These are phyloP conservation scores for Sabuloglossum arenarium DNA, from an alignment of 495 filamentous ascomycete genomes.

Conservation along the genomic window DNA sequence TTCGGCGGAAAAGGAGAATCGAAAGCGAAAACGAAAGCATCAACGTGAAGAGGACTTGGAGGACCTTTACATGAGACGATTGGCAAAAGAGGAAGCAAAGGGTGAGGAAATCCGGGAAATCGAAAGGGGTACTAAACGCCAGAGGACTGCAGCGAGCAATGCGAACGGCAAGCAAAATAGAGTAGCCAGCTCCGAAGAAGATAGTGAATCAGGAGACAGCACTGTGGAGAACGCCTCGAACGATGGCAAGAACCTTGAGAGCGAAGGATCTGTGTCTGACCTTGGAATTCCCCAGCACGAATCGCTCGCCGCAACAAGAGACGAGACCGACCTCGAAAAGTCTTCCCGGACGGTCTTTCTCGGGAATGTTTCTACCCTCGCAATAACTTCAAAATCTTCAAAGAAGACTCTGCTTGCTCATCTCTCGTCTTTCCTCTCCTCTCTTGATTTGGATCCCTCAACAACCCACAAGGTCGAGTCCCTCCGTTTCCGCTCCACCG, in stretches of 20 bases:
- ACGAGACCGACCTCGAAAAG: conserved; percentile 49
- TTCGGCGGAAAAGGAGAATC: conserved; percentile 14
- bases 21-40: conserved; percentile 57
- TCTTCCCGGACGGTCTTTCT: conserved; percentile 82
- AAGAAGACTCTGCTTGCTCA: conserved; percentile 59
- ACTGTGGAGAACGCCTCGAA: conserved; percentile 9
- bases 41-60: conserved; percentile 55
- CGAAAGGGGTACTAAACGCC: conserved; percentile 25
- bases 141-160: conserved; percentile 17
- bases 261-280: conserved; percentile 5
- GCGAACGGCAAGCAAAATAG: conserved; percentile 10
- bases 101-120: conserved; percentile 23
- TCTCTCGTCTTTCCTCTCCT: conserved; percentile 31
- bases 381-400: conserved; percentile 58
- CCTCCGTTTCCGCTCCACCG: conserved; percentile 79
- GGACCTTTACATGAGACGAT: conserved; percentile 52
- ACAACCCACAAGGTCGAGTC: conserved; percentile 58
- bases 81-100: conserved; percentile 37
- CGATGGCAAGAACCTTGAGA: conserved; percentile 16
- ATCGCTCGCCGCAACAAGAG: conserved; percentile 20
- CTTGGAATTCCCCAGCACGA: conserved; percentile 34
- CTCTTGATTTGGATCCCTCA: conserved; percentile 24
- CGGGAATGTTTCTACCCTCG: conserved; percentile 66
- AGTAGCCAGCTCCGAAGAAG: conserved; percentile 7
- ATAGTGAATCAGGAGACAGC: conserved; percentile 13